Base-by-base conservation (phyloP, 306 rosid species). In the Cyclanthera cordifolia region DNA sequence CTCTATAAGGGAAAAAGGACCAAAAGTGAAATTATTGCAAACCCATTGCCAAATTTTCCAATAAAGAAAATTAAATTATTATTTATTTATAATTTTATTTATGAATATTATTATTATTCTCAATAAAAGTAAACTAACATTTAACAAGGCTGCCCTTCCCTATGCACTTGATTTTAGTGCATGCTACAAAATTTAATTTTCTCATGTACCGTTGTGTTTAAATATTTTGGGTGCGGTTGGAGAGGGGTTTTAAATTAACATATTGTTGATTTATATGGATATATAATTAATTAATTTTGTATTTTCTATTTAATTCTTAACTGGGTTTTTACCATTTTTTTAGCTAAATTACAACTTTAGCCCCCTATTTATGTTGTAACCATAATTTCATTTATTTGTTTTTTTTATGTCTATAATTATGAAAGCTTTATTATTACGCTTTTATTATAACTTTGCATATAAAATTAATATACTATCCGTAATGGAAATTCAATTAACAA, bases 221-320 rank as follows among this genome's bases (percentile, higher is more conserved):
- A 71, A 67, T 74, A 71, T 76, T 43, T 50, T 28, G 76, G 16
- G 75, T 21, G 59, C 82, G 47, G 69, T 73, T 87, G 75, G 57
- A 65, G 57, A 65, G 73, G 73, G 47, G 77, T 76, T 77, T 74
- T 24, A 79, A 72, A 76, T 74, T 75, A 82, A 60, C 71, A 30
- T n/a, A n/a, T n/a, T n/a, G 72, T 56, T 76, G 71, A 68, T 77
- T 86, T 79, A 74, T 58, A 64, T 75, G 72, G 79, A 65, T 32
- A 58, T 53, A 74, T 79, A 83, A 72, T 80, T 27, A 80, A 66
- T 57, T 57, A 61, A 13, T 57, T 43, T 77, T 70, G 71, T 72
- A 30, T 70, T 78, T 74, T 64, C 46, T 63, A 78, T 77, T 83
- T 69, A 84, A 73, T 80, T 69, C 81, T 37, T 77, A 71, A 82